Base-by-base conservation (phyloP, 148 eudicot species). In the Limonium bicolor region DNA sequence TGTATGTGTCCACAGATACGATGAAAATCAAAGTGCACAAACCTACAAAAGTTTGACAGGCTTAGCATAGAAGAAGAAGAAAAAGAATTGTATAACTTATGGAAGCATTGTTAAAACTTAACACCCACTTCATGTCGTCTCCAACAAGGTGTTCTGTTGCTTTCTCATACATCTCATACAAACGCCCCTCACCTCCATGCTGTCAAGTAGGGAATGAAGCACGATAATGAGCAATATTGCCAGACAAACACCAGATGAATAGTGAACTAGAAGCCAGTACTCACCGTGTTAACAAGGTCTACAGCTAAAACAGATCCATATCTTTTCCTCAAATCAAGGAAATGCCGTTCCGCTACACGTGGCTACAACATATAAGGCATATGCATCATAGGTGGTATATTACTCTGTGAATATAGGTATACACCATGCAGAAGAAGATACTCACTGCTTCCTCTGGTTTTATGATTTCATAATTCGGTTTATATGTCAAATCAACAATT, bases 281-380 rank as follows among this genome's bases (percentile, higher is more conserved):
- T 7, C 61, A 90, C 99, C 99, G 67, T 73, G 66, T 90, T 90
- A 47, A 90, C 82, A 60, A 90, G 99, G 73, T 90, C 85, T 60
- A 71, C 76, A 15, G 80, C 76, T 39, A 84, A 10, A 45, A 90
- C 99, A 61, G 85, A 74, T 59, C 95, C 99, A 58, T 85, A 85
- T 66, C 86, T 73, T 70, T 84, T 85, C 60, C 88, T 75, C 29
- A 90, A 48, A 67, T 90, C 99, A 68, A 75, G 41, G 43, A 80
- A 80, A 68, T 90, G 99, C 46, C 94, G 59, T 60, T 85, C 99
- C 58, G 59, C 82, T 49, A 90, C 93, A 45, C 67, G 74, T 48
- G 95, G 76, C 99, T 90, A 73, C 64, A 61, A 51, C 3, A 28
- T 22, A 54, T n/a, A 44, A 24, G 34, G 26, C 48, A 55, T 43